phyloP scores from a whole-genome alignment of 108 stramenopile species.

The Nannochloropsis gaditana region DNA sequence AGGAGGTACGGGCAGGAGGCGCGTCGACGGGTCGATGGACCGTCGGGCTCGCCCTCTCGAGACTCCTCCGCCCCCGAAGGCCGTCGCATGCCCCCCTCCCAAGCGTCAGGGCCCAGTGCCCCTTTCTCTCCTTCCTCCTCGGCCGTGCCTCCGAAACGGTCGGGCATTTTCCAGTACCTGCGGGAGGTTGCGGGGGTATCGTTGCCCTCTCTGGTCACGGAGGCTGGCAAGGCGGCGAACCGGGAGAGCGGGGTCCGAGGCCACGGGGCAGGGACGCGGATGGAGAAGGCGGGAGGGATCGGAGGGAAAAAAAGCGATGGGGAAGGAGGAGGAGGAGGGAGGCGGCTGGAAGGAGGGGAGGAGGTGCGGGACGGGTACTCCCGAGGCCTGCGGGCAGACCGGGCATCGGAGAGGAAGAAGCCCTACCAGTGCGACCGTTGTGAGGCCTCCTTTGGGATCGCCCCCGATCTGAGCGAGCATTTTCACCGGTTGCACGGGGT shows the following conservation, averaged over 20 bases:
- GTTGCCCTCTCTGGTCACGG: neutral
- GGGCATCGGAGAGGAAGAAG: neutral
- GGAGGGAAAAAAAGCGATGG: neutral
- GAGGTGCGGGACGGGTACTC: neutral
- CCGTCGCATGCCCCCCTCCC: too few species aligned
- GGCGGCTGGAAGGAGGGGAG: neutral
- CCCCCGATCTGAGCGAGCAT: conserved; percentile 7
- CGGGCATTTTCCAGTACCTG: conserved; percentile 5
- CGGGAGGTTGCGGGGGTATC: neutral
- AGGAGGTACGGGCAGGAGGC: neutral
- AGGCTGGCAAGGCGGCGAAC: neutral
- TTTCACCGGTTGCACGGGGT: neutral
- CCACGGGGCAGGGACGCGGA: neutral
- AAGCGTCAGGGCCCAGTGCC: neutral
- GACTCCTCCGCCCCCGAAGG: too few species aligned
- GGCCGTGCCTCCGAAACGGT: neutral
- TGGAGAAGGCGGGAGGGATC: neutral
- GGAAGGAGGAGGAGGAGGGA: neutral
- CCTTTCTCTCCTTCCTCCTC: neutral
- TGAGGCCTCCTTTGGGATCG: neutral
- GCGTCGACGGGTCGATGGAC: neutral
- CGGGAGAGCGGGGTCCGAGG: neutral
- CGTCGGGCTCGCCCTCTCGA: too few species aligned
- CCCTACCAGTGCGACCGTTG: neutral
- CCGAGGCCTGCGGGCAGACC: neutral